Conservation (phyloP, 2,329 filamentous ascomycete genomes). For the Canariomyces notabilis region DNA sequence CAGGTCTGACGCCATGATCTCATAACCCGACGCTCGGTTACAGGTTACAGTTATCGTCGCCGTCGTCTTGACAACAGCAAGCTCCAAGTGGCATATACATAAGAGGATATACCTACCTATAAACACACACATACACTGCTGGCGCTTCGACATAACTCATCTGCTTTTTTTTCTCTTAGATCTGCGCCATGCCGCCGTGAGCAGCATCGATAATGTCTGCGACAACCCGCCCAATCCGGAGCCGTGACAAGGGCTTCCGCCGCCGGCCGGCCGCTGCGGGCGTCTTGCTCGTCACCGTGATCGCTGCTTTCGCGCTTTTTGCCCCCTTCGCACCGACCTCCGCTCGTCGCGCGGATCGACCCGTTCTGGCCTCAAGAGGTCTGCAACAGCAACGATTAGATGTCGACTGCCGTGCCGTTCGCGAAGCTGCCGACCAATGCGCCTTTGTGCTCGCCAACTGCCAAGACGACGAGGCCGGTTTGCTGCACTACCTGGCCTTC, state of each 20-base stretch:
- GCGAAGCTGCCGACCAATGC: constrained; percentile 74
- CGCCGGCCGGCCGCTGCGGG: constrained; percentile 49
- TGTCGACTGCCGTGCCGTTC: constrained; percentile 70
- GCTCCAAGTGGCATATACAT: not conserved
- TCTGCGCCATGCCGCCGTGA: constrained; percentile 7
- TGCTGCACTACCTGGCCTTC: constrained; percentile 80
- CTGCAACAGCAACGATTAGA: constrained; percentile 6
- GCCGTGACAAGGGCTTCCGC: constrained; percentile 37
- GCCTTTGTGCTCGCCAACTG: constrained; percentile 80
- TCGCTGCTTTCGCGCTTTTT: constrained; percentile 44
- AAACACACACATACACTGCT: no score
- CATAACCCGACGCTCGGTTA: constrained; percentile 6
- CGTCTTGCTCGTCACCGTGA: constrained; percentile 41
- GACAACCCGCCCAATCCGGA: constrained; percentile 30
- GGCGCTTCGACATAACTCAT: not conserved
- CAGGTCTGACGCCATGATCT: constrained; percentile 7
- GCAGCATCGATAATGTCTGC: constrained; percentile 27
- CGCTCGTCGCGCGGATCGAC: not conserved
- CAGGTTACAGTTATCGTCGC: no score
- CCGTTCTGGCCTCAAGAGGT: not conserved
- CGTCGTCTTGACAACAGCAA: not conserved
- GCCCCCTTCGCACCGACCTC: constrained; percentile 33
- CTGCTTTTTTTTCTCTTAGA: not conserved
- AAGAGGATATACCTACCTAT: no score
- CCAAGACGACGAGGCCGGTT: constrained; percentile 80